Percentiles rank a stretch among this genome's conserved stretches.
Conservation (phyloP, 192 early-diverging fungal genomes). For the Spinellus fusiger region DNA sequence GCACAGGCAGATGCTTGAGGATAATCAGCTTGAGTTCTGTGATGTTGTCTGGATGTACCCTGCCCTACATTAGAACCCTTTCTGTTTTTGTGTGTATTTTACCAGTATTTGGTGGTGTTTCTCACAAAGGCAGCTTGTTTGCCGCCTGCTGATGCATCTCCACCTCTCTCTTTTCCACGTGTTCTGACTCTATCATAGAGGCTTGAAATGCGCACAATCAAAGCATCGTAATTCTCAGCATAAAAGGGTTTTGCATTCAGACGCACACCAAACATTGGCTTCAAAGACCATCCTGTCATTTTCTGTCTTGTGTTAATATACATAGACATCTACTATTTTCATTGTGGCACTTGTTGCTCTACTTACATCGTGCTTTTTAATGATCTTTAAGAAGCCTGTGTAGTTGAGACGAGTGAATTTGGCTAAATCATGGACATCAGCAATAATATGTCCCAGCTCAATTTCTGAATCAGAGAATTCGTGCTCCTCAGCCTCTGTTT, state of each 20-base stretch:
- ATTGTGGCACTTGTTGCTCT: background rate
- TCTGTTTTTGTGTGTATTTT: conserved; percentile 5
- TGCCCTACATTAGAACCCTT: background rate
- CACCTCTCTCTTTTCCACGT: conserved; percentile 57
- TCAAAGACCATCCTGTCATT: conserved; percentile 79
- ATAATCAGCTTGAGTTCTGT: conserved; percentile 93
- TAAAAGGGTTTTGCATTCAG: conserved; percentile 82
- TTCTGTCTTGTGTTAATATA: no score
- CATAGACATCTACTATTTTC: no score
- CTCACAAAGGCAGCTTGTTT: conserved; percentile 78
- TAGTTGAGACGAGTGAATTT: conserved; percentile 82
- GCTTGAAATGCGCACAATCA: conserved; percentile 82
- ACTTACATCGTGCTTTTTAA: conserved; percentile 96
- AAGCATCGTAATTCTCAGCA: conserved; percentile 82
- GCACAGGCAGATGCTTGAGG: conserved; percentile 88
- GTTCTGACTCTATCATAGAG: conserved; percentile 78
- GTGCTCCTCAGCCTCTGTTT: conserved; percentile 44
- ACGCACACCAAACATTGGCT: conserved; percentile 74
- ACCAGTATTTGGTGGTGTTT: conserved; percentile 96
- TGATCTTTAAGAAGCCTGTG: conserved; percentile 85
- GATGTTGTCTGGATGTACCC: conserved; percentile 94
- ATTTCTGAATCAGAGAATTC: conserved; percentile 61
- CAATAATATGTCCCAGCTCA: conserved; percentile 71
- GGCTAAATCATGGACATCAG: conserved; percentile 78
- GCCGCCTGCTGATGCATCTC: conserved; percentile 50